These are phyloP conservation scores for Colletotrichum tofieldiae DNA, from an alignment of 2,329 filamentous ascomycete genomes.

Conservation along the genomic window DNA sequence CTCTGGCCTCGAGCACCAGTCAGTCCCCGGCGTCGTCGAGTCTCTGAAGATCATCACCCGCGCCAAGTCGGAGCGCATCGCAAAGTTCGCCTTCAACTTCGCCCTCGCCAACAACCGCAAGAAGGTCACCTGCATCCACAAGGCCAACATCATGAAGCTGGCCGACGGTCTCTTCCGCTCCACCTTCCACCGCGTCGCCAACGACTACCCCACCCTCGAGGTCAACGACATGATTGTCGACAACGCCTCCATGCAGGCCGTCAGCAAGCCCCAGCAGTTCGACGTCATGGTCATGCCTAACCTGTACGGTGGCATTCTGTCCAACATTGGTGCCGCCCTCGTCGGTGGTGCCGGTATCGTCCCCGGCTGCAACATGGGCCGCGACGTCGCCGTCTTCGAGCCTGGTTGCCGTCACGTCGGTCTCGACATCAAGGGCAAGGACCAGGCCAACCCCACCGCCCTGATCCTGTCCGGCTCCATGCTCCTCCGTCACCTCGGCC, in stretches of 20 bases:
- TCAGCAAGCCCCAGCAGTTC: conserved; percentile 96
- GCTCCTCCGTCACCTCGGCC: conserved; percentile 96
- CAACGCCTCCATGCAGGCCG: conserved; percentile 99
- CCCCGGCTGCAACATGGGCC: conserved; percentile 99
- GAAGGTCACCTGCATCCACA: conserved; percentile 99
- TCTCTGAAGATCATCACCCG: conserved; percentile 99
- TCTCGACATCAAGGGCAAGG: conserved; percentile 99
- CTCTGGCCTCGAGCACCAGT: conserved; percentile 98
- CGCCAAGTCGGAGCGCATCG: conserved; percentile 98
- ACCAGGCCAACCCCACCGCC: conserved; percentile 98
- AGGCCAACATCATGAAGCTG: conserved; percentile 99
- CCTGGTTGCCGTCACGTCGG: conserved; percentile 99
- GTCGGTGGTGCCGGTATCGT: conserved; percentile 98
- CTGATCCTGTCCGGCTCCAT: conserved; percentile 96
- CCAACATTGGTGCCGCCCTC: conserved; percentile 97
- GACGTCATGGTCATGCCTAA: conserved; percentile 99
- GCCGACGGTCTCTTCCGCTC: conserved; percentile 98
- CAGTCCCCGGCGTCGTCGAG: conserved; percentile 95
- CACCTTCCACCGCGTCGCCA: conserved; percentile 93
- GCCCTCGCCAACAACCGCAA: conserved; percentile 98
- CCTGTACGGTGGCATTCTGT: conserved; percentile 97
- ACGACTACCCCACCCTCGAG: conserved; percentile 96
- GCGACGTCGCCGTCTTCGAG: conserved; percentile 98
- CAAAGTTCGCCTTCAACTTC: conserved; percentile 98
- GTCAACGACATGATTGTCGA: conserved; percentile 99